Evolutionary conservation across 805 yeast species (phyloP).

Genomic region (Teunomyces panamensis): DNA sequence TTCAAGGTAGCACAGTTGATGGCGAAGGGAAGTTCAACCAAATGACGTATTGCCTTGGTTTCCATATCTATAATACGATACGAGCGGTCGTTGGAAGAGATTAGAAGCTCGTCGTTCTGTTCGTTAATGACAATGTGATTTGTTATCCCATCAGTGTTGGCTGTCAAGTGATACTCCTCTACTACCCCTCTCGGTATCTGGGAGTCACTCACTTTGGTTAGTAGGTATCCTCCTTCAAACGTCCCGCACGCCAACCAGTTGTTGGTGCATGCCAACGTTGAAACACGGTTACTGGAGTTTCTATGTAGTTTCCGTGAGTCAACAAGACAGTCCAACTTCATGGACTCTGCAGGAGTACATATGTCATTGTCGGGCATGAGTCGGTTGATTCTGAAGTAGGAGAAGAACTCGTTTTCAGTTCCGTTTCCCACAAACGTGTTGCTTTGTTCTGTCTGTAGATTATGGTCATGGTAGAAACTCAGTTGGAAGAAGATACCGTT

Average conservation of each 20-base stretch:
- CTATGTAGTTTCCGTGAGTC: slow-evolving; percentile 29
- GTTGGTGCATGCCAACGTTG: slow-evolving; percentile 46
- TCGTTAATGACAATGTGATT: slow-evolving; percentile 44
- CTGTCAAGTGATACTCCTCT: slow-evolving; percentile 40
- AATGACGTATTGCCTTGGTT: slow-evolving; percentile 6
- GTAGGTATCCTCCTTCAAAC: slow-evolving; percentile 48
- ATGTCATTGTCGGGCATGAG: slow-evolving; percentile 26
- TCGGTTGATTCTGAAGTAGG: slow-evolving; percentile 35
- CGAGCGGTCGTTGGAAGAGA: slow-evolving; percentile 51
- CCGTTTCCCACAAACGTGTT: slow-evolving; percentile 10
- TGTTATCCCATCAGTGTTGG: slow-evolving; percentile 48
- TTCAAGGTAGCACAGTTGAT: slow-evolving; percentile 47
- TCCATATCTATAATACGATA: slow-evolving; percentile 41
- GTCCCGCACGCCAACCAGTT: slow-evolving; percentile 50
- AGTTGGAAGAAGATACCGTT: slow-evolving; percentile 42
- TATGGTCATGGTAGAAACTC: slow-evolving; percentile 29
- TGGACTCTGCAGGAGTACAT: slow-evolving; percentile 12
- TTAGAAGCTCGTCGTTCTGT: slow-evolving; percentile 28
- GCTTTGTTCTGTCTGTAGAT: slow-evolving; percentile 24
- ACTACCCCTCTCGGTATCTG: slow-evolving; percentile 12
- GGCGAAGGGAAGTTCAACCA: slow-evolving; percentile 41
- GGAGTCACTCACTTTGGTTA: slow-evolving; percentile 32
- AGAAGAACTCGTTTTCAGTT: slow-evolving; percentile 25
- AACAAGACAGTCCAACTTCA: slow-evolving; percentile 37
- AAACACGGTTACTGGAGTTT: slow-evolving; percentile 39